Base-by-base conservation (phyloP, 352 stramenopile species). In the Phytophthora vignae region DNA sequence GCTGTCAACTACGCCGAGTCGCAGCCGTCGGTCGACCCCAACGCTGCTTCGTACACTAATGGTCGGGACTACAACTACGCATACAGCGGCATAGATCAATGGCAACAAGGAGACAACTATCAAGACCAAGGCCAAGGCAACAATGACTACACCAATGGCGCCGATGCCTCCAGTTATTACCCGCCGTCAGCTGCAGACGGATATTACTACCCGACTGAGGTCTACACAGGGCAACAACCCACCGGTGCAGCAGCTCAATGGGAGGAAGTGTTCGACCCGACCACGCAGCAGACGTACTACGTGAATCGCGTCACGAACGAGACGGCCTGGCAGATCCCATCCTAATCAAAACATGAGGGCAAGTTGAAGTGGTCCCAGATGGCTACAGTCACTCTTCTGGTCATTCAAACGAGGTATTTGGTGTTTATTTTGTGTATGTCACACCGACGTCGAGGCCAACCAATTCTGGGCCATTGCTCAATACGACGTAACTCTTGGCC, bases 251-350 rank as follows among this genome's bases (percentile, higher is more conserved):
- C 25, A 53, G 50, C 19, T 7, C 69, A 56, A 21, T 95, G 84
- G 86, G 81, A 87, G 49, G 85, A 93, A 77, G 82, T 90, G 17
- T 92, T 88, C 63, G 84, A 95, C 57, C 76, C 85, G 2, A 42
- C 61, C 49, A 81, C 81, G 3, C 63, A 81, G 14, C 82, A 83
- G 21, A 64, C 60, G 2, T 95, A 92, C 74, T 95, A 88, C 64
- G 79, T 85, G 55, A 93, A 95, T 62, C 80, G 77, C 38, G 52
- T 76, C 27, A 95, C 88, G 7, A 74, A 78, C 58, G 70, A 93
- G 61, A 89, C 83, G 1, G 72, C 82, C 1, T 95, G 88, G 88
- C 56, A 84, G 48, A 31, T 70, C 1, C 82, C 83, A 0, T 19
- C n/a, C n/a, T n/a, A n/a, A n/a, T n/a, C n/a, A n/a, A n/a, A n/a